Percentiles rank a stretch among this genome's conserved stretches.
phyloP scores from a whole-genome alignment of 345 rosid species.

The Bruguiera gymnorhiza region DNA sequence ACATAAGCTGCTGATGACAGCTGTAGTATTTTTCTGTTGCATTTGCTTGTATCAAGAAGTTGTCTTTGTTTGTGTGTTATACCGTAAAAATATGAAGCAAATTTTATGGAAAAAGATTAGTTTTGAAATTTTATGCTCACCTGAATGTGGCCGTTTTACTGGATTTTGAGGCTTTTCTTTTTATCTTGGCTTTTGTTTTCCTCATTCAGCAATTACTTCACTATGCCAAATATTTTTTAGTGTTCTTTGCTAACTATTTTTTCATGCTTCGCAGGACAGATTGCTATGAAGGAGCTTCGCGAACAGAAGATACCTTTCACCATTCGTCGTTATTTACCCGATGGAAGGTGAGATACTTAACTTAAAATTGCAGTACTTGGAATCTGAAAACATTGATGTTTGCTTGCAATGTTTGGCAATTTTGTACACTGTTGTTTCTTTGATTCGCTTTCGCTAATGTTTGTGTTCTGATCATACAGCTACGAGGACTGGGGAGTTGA shows the following conservation, averaged over 20 bases:
- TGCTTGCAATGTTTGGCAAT: neutral
- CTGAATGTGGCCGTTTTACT: neutral
- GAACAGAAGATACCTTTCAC: conserved; percentile 88
- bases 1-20: neutral
- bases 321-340: conserved; percentile 70
- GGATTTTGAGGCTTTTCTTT: neutral
- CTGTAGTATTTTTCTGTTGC: neutral
- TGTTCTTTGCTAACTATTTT: neutral
- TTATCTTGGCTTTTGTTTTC: no score
- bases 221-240: neutral
- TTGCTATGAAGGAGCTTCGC: conserved; percentile 89
- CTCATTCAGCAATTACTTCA: no score
- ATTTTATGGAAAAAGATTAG: neutral
- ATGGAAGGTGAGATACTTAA: conserved; percentile 63
- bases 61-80: neutral
- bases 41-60: neutral
- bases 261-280: conserved; percentile 29
- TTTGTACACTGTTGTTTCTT: neutral
- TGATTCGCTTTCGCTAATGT: neutral
- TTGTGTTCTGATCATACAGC: conserved; percentile 27
- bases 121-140: neutral
- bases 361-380: neutral
- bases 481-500: conserved; percentile 87
- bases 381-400: neutral
- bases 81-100: neutral